phyloP scores from a whole-genome alignment of 1,139 yeast genomes.

The Magnusiomyces starmeri region DNA sequence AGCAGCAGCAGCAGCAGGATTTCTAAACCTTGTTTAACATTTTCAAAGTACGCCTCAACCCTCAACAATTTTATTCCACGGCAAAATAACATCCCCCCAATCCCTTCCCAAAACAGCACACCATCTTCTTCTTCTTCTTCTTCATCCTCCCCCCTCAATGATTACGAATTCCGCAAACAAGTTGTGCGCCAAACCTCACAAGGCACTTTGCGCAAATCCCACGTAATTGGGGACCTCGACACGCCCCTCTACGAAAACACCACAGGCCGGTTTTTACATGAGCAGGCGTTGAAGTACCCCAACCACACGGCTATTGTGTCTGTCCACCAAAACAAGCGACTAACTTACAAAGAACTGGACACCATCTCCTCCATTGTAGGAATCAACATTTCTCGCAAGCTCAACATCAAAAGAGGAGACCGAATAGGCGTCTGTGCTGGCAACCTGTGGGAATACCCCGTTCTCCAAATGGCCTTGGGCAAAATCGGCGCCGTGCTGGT shows the following conservation, averaged over 20 bases:
- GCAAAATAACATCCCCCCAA: neutral
- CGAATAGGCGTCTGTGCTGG: slow-evolving; percentile 32
- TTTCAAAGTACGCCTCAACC: no score
- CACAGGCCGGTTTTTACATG: slow-evolving; percentile 21
- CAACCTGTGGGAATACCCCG: slow-evolving; percentile 31
- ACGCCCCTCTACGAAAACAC: slow-evolving; percentile 23
- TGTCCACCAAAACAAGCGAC: slow-evolving; percentile 23
- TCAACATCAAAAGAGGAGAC: slow-evolving; percentile 26
- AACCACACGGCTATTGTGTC: slow-evolving; percentile 26
- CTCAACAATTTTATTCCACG: neutral
- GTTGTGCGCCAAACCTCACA: neutral
- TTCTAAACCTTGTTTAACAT: no score
- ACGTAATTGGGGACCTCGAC: slow-evolving; percentile 22
- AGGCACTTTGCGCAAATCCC: slow-evolving; percentile 13
- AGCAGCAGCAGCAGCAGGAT: slow-evolving; percentile 3
- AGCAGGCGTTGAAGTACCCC: slow-evolving; percentile 20
- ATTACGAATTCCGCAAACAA: slow-evolving; percentile 6
- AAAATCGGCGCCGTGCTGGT: slow-evolving; percentile 31
- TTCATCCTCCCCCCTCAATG: slow-evolving; percentile 1
- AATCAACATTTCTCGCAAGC: slow-evolving; percentile 21
- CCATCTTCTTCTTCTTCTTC: neutral
- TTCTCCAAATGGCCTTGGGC: slow-evolving; percentile 29
- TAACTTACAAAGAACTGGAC: slow-evolving; percentile 26
- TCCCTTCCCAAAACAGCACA: neutral
- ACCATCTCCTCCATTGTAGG: slow-evolving; percentile 22